phyloP scores from a whole-genome alignment of 495 filamentous ascomycete species.

The Trichoderma gamsii region DNA sequence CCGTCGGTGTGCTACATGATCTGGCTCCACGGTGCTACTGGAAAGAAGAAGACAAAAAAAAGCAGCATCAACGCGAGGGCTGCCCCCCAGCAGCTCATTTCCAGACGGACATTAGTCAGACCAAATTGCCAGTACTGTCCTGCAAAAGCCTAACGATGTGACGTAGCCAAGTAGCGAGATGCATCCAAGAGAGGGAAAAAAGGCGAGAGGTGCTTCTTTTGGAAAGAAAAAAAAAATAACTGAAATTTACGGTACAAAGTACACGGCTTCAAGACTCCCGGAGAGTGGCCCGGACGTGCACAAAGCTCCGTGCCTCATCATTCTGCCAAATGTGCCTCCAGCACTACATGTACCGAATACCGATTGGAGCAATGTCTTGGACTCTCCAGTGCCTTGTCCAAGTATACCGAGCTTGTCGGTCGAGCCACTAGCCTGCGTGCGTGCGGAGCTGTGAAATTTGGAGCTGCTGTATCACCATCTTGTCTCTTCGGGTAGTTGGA shows the following conservation, averaged over 20 bases:
- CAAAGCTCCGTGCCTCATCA: not conserved
- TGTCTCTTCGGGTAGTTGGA: not conserved
- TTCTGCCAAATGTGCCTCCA: not conserved
- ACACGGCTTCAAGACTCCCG: not conserved
- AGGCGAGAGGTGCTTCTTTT: not conserved
- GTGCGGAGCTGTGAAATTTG: constrained; percentile 7
- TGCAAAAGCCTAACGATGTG: too few species aligned
- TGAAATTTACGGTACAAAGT: not conserved
- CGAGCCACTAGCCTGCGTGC: not conserved
- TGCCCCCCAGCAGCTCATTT: too few species aligned
- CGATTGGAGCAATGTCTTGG: not conserved
- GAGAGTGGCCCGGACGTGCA: not conserved
- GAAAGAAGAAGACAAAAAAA: too few species aligned
- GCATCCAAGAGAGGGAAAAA: too few species aligned
- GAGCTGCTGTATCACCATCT: constrained; percentile 14
- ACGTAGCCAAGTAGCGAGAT: too few species aligned
- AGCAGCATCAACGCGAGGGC: not conserved
- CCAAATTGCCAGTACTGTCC: not conserved
- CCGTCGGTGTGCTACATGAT: constrained; percentile 8
- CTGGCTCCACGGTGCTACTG: not conserved
- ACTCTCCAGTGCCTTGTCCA: not conserved
- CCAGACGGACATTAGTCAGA: not conserved
- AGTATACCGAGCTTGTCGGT: too few species aligned
- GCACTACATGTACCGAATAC: too few species aligned
- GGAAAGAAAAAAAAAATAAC: not conserved